Evolutionary conservation across 371 early-diverging fungal species (phyloP).

Genomic region (Coemansia sp.): DNA sequence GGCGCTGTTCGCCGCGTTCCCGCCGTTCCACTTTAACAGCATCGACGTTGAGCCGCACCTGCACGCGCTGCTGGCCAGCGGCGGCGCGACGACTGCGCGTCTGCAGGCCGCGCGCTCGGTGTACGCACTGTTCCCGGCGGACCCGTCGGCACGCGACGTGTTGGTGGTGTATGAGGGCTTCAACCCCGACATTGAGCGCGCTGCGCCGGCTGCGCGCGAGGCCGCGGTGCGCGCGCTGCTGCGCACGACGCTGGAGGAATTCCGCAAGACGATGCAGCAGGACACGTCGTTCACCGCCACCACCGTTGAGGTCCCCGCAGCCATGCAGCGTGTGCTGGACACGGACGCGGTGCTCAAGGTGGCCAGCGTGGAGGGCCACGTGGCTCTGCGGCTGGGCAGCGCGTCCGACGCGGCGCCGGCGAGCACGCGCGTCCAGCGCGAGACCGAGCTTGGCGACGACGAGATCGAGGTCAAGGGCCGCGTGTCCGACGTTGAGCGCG

Average conservation of each 20-base stretch:
- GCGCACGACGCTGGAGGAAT: slow-evolving; percentile 63
- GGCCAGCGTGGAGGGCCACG: slow-evolving; percentile 55
- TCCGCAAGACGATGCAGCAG: slow-evolving; percentile 60
- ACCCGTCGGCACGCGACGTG: slow-evolving; percentile 59
- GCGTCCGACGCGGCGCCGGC: slow-evolving; percentile 23
- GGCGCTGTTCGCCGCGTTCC: slow-evolving; percentile 51
- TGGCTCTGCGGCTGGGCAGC: slow-evolving; percentile 70
- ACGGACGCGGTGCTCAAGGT: slow-evolving; percentile 47
- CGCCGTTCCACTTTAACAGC: slow-evolving; percentile 63
- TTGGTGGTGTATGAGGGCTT: slow-evolving; percentile 69
- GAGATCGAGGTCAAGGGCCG: slow-evolving; percentile 81
- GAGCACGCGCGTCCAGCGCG: slow-evolving; percentile 45
- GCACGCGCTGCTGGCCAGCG: slow-evolving; percentile 76
- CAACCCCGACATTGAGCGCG: slow-evolving; percentile 53
- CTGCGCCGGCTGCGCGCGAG: slow-evolving; percentile 51
- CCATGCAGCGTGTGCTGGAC: slow-evolving; percentile 76
- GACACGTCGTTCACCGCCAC: slow-evolving; percentile 69
- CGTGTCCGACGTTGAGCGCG: slow-evolving; percentile 69
- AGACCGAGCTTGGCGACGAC: slow-evolving; percentile 52
- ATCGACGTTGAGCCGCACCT: slow-evolving; percentile 77
- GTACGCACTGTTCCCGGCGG: slow-evolving; percentile 71
- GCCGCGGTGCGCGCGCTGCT: slow-evolving; percentile 63
- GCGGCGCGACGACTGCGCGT: slow-evolving; percentile 73
- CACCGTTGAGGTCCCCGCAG: slow-evolving; percentile 62
- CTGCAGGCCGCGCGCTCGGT: slow-evolving; percentile 64